Conservation (phyloP, 1,139 yeast genomes). For the Geotrichum klebahnii region DNA sequence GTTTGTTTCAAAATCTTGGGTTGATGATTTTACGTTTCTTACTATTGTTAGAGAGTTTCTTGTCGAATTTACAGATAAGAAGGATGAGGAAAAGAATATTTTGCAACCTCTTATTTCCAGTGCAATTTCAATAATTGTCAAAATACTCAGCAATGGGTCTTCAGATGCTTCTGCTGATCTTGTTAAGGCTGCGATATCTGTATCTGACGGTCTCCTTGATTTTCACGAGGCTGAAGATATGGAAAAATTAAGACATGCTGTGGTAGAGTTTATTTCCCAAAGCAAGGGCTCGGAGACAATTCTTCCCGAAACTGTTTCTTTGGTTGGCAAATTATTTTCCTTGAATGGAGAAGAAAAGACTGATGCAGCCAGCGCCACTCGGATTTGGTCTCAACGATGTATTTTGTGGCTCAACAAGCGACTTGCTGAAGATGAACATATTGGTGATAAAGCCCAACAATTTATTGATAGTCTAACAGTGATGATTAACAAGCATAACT, state of each 20-base stretch:
- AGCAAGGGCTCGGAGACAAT: constrained; percentile 19
- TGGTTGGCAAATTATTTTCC: constrained; percentile 16
- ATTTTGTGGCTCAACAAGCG: constrained; percentile 32
- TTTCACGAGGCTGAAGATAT: background rate
- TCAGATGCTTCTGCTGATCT: constrained; percentile 21
- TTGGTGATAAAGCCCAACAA: constrained; percentile 20
- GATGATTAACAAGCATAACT: constrained; percentile 16
- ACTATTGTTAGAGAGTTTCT: constrained; percentile 18
- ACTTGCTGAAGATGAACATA: constrained; percentile 27
- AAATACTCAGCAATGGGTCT: background rate
- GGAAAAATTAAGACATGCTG: constrained; percentile 4
- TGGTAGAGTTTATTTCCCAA: constrained; percentile 13
- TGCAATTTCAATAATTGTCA: constrained; percentile 8
- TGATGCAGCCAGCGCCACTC: constrained; percentile 15
- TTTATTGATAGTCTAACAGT: constrained; percentile 9
- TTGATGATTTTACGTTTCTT: constrained; percentile 21
- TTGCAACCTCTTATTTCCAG: constrained; percentile 2
- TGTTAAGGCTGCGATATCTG: constrained; percentile 1
- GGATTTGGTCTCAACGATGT: constrained; percentile 26
- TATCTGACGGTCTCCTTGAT: constrained; percentile 14
- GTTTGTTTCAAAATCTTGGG: constrained; percentile 17
- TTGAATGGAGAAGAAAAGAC: constrained; percentile 2
- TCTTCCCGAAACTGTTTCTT: constrained; percentile 14
- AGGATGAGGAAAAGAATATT: constrained; percentile 6
- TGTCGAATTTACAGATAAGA: background rate